phyloP scores from a whole-genome alignment of 1,284 basidiomycete species.

The Rhodotorula sp. region DNA sequence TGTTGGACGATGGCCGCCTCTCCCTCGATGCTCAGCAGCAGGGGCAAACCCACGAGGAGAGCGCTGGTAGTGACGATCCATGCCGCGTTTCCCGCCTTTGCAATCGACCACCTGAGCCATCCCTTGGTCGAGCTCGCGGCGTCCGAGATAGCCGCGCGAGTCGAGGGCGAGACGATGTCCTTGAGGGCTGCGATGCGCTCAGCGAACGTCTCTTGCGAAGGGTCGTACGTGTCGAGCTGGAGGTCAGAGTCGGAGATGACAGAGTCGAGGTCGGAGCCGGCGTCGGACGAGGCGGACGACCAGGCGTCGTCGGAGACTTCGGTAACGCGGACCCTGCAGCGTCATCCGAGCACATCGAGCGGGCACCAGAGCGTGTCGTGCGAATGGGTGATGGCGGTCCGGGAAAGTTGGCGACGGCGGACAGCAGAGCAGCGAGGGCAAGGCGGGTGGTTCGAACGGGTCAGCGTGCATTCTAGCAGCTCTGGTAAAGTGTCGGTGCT shows the following conservation, averaged over 20 bases:
- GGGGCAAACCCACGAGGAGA: conserved; percentile 85
- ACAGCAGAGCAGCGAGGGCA: no score
- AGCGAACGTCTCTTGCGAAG: conserved; percentile 67
- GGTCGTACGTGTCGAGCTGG: conserved; percentile 41
- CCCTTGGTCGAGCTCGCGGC: conserved; percentile 64
- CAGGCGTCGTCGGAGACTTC: conserved; percentile 12
- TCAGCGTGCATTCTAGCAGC: no score
- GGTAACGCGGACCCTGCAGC: conserved; percentile 8
- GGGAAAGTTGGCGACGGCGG: no score
- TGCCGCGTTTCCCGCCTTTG: conserved; percentile 77
- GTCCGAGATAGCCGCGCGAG: conserved; percentile 70
- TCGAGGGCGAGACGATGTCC: conserved; percentile 90
- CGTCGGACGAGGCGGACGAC: conserved; percentile 36
- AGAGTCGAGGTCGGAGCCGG: conserved; percentile 66
- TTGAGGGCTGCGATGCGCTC: conserved; percentile 87
- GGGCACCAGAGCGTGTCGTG: no score
- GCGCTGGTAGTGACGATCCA: conserved; percentile 95
- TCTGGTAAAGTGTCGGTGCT: no score
- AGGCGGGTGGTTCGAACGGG: no score
- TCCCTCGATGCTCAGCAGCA: conserved; percentile 90
- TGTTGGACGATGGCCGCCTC: conserved; percentile 91
- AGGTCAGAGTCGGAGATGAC: conserved; percentile 61
- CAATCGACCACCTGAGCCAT: conserved; percentile 55
- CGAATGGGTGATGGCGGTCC: no score
- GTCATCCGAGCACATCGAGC: not conserved